Base-by-base conservation (phyloP, 1,284 basidiomycete species). In the Hemileia vastatrix region DNA sequence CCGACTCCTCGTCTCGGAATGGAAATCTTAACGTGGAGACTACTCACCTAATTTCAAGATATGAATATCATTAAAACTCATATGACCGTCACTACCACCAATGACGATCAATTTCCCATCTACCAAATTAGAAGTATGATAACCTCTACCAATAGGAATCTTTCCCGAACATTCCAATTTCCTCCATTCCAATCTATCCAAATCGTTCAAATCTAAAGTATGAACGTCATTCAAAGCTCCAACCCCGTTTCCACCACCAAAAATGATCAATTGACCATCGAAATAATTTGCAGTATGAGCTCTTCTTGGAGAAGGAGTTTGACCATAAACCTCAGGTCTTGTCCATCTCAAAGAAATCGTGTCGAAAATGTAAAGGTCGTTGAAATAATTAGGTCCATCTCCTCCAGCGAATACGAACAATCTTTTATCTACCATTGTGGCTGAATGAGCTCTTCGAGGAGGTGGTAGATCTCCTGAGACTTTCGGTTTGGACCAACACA, bases 171-270 rank as follows among this genome's bases (percentile, higher is more conserved):
- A 71, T 23, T 67, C 69, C 60, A 70, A 64, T 58, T 58, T 68
- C 56, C 66, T 83, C 82, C 88, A 88, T 86, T 63, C 79, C 78
- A 80, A 86, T 78, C 55, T 78, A 77, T 36, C 79, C 77, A n/a
- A 77, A 71, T 57, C 78, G n/a, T 75, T 73, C 0, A 87, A 82
- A 66, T 93, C 90, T 13, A 94, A 79, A 15, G 85, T 83, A 89
- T 90, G 93, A 5, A 94, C 80, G 73, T 95, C 91, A 71, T 91
- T 90, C 65, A 95, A 80, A 0, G 91, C 91, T 18, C 83, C 84
- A 76, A 87, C 81, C 0, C 91, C 91, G 66, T 92, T 93, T 2
- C 91, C 92, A 19, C 92, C 91, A 3, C 91, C 91, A 72, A 95
- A 95, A 2, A 95, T 79, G 79, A 88, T 88, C 0, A 95, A 81